phyloP scores from a whole-genome alignment of 1,284 basidiomycete genomes.

The Moesziomyces parantarcticus region DNA sequence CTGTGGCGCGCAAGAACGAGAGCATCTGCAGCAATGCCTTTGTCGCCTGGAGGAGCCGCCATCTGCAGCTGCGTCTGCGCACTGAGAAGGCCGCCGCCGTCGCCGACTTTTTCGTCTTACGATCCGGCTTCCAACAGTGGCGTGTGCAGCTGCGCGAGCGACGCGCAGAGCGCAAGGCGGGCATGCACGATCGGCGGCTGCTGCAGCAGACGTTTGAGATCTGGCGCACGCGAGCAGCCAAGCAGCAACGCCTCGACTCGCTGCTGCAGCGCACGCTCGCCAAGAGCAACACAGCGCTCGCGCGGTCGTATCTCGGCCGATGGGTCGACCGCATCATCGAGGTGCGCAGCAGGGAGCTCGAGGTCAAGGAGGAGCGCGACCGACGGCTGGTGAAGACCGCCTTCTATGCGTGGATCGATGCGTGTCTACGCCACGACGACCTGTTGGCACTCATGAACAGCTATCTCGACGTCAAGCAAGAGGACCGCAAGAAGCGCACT shows the following conservation, averaged over 20 bases:
- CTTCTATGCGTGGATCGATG: conserved; percentile 50
- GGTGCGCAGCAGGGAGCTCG: conserved; percentile 30
- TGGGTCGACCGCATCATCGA: conserved; percentile 51
- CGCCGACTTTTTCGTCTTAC: conserved; percentile 13
- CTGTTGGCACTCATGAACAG: conserved; percentile 47
- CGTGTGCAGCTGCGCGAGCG: conserved; percentile 13
- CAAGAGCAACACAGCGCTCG: conserved; percentile 10
- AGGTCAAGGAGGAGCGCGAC: conserved; percentile 37
- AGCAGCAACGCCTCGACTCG: conserved; percentile 19
- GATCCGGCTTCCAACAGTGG: conserved; percentile 23
- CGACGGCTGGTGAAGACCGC: conserved; percentile 27
- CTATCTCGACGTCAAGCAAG: conserved; percentile 53
- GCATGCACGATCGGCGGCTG: conserved; percentile 12
- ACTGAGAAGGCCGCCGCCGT: conserved; percentile 18
- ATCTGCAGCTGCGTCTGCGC: conserved; percentile 11
- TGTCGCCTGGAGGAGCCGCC: conserved; percentile 20
- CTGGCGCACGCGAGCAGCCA: conserved; percentile 29
- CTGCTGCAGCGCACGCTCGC: conserved; percentile 13
- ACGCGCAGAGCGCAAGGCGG: conserved; percentile 15
- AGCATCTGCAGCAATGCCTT: conserved; percentile 13
- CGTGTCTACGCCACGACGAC: conserved; percentile 50
- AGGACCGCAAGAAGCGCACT: conserved; percentile 16
- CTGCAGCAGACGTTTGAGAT: conserved; percentile 28
- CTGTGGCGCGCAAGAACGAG: conserved; percentile 8
- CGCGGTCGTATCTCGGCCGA: conserved; percentile 11